Evolutionary conservation across 2,329 filamentous ascomycete genomes (phyloP), one percentile per base, ranked within the genome.

Genomic region (Ophiostoma sp.): DNA sequence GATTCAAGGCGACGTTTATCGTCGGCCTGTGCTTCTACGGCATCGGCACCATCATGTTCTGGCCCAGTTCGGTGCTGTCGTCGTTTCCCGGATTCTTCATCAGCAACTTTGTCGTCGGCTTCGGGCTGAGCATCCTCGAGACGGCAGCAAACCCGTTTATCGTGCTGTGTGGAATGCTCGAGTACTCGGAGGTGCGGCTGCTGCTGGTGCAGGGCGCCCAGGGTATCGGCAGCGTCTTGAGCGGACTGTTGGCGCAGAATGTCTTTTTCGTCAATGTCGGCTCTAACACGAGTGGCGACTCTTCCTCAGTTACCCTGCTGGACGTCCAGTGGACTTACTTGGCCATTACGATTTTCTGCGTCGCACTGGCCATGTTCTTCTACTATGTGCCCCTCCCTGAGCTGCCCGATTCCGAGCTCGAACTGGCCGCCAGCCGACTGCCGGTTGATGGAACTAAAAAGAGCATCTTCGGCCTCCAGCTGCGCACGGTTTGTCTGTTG

Each of bases 251-350:
- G 13, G 91, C 91, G 7, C 86, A 91, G 57, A 89, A 87, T 71
- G 89, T 90, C 23, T 91, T 94, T 76, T 94, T 94, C 79, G 84
- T 82, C 39, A 80, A 83, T 15, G 83, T 82, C 36, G 81, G 83
- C 15, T 83, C 91, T 10, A 81, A 84, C 44, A 76, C 75, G 27
- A 71, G 76, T 20, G 73, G 73, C 13, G 71, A 72, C 27, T 74
- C 68, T 17, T 77, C 73, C n/a, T 76, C 82, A 1, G 78, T 82
- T 39, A 85, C 85, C 1, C 83, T 95, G 3, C 85, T 91, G 72
- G 88, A 90, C 72, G 90, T 94, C 1, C 92, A 95, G 78, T 96
- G 90, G 90, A 91, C 91, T 0, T 95, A 95, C 75, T 84, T 95
- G n/a, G 90, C 89, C 70, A 90, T 94, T 72, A 92, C 91, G 0